Base-by-base conservation (phyloP, 2,329 filamentous ascomycete species). In the Emergomyces pasteurianus region DNA sequence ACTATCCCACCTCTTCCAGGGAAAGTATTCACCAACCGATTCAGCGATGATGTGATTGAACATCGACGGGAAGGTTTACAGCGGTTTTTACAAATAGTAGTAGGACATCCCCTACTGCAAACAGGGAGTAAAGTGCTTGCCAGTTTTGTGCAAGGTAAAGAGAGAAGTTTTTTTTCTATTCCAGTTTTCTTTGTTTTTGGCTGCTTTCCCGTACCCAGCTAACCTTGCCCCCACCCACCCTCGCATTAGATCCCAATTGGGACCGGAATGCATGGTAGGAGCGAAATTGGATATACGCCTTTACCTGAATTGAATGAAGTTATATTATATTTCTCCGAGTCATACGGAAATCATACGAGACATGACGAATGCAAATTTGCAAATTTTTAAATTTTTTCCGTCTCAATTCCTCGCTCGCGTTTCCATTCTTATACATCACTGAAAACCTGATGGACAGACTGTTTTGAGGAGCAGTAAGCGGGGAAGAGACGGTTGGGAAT, bases 41-140 rank as follows among this genome's bases (percentile, higher is more conserved):
- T 99, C 79, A 95, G 89, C 70, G 94, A 99, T 78, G 92, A 96
- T 73, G 92, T 99, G 70, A 99, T 99, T 73, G 94, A 97, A 80
- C 90, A 95, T 71, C 82, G 94, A 60, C 82, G 92, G 65, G 89
- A 92, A 68, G 94, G 94, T 0, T 79, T 99, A 66, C 92, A 99
- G 79, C 86, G 95, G 73, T 99, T 99, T 73, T 77, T 99, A 72
- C 92, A 94, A 83, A 97, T 97, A 72, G 94, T 99, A 12, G 94
- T 96, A 0, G 92, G 94, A 0, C 94, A 99, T 75, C 94, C 94
- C 68, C 80, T 99, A 69, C 77, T 99, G 77, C 94, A 99, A 83
- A 99, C 94, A 36, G 94, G 94, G 58, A 96, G 91, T 76, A 96
- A 97, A 78, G 94, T 99, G 62, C 77, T 99, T 69, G 92, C 92